Conservation (phyloP, 805 yeast species). For the Spathaspora hagerdaliae region DNA sequence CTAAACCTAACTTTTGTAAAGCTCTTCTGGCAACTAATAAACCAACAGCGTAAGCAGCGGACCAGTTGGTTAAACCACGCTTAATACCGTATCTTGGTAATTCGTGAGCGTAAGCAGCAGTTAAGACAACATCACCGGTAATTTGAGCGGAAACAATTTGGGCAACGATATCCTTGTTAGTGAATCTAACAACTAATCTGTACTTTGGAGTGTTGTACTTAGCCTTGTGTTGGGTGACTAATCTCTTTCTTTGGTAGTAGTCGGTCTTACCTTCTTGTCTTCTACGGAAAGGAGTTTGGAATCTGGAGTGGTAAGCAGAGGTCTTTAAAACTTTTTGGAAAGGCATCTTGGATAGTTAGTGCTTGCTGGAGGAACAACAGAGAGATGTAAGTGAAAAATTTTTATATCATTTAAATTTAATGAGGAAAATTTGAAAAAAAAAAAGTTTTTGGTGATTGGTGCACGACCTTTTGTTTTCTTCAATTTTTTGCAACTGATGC, state of each 20-base stretch:
- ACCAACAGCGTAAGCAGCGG: constrained; percentile 99
- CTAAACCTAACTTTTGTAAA: constrained; percentile 94
- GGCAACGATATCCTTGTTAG: constrained; percentile 98
- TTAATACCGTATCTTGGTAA: constrained; percentile 95
- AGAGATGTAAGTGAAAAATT: background rate
- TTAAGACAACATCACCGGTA: constrained; percentile 92
- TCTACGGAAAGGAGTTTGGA: constrained; percentile 99
- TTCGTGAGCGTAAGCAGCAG: constrained; percentile 99
- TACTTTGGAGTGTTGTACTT: constrained; percentile 99
- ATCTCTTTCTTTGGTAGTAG: constrained; percentile 99
- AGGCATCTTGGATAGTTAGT: constrained; percentile 44
- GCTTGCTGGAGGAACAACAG: background rate
- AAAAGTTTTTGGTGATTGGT: background rate
- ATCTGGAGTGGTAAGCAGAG: constrained; percentile 97
- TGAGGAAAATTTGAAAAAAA: no score
- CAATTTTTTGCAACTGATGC: background rate
- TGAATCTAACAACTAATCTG: constrained; percentile 99
- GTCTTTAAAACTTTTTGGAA: constrained; percentile 71
- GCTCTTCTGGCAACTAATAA: constrained; percentile 98
- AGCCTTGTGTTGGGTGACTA: constrained; percentile 99
- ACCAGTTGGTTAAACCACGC: constrained; percentile 99
- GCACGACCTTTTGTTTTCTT: background rate
- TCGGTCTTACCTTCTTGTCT: constrained; percentile 99
- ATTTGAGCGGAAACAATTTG: constrained; percentile 96
- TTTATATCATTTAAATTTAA: no score